Evolutionary conservation across 768 basidiomycete genomes (phyloP), one percentile per base, ranked within the genome.

Genomic region (Steccherinum ochraceum): DNA sequence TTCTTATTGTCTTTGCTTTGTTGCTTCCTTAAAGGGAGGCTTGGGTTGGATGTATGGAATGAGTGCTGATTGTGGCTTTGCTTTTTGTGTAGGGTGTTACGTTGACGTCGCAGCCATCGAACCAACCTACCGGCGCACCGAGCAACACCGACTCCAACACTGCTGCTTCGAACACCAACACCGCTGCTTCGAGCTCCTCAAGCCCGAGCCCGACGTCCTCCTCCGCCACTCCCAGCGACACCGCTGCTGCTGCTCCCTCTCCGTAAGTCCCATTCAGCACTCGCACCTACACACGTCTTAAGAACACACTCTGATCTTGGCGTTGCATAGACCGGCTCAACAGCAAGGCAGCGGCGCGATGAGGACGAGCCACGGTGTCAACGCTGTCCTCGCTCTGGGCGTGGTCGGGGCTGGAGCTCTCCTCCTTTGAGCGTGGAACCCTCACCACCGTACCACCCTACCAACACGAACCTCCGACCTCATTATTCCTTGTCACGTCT

Each of bases 11-110:
- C 20, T 45, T 42, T 7, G 5, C 24, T 0, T 45, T 5, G 40
- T 24, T 20, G 7, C 11, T 54, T 13, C 54, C n/a, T n/a, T n/a
- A n/a, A n/a, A n/a, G n/a, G n/a, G n/a, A n/a, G n/a, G n/a, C n/a
- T n/a, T n/a, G n/a, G n/a, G n/a, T n/a, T n/a, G n/a, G n/a, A n/a
- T n/a, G 30, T 35, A 16, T 16, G 16, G 30, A 16, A 35, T 35
- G 30, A 16, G 16, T 16, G 30, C 30, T 35, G 30, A 35, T 35
- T 7, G 7, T 35, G 30, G 30, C 7, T 35, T 35, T 35, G 30
- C 7, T 16, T 35, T 35, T 35, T 35, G n/a, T n/a, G 30, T 35
- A 83, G 81, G 79, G 79, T 51, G 77, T 84, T 4, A 79, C 76
- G 4, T 65, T 84, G 55, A 73, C 64, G 7, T 7, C 63, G 18